Conservation (phyloP, 257 asterid species). For the Solanum bulbocastanum region DNA sequence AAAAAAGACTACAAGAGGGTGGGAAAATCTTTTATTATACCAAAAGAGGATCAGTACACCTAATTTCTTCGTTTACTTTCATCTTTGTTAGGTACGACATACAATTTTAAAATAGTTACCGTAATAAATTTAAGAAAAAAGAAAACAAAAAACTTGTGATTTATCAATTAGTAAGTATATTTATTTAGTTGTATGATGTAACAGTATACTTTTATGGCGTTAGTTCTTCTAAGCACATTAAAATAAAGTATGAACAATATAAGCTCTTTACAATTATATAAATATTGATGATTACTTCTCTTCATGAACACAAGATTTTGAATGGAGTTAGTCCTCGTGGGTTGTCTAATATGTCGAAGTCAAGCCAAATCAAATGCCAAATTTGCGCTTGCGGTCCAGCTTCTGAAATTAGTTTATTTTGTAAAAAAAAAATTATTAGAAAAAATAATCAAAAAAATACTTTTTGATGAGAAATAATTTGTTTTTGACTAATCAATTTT, state of each 20-base stretch:
- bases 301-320: not conserved
- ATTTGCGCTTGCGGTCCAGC: not conserved
- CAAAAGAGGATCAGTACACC: not conserved
- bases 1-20: not conserved
- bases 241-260: not conserved
- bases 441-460: no score
- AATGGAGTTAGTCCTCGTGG: not conserved
- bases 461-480: no score
- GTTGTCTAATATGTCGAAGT: not conserved
- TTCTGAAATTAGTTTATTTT: no score
- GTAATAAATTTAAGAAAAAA: not conserved
- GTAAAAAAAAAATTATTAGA: no score
- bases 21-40: not conserved
- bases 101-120: not conserved
- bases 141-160: not conserved
- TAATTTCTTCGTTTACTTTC: not conserved
- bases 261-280: not conserved
- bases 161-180: not conserved
- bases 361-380: not conserved
- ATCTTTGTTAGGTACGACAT: not conserved
- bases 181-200: not conserved
- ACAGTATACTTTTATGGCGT: not conserved
- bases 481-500: not conserved
- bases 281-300: not conserved
- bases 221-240: not conserved